These are phyloP conservation scores for Phytophthora litchii DNA, from an alignment of 352 stramenopile genomes.

Conservation along the genomic window DNA sequence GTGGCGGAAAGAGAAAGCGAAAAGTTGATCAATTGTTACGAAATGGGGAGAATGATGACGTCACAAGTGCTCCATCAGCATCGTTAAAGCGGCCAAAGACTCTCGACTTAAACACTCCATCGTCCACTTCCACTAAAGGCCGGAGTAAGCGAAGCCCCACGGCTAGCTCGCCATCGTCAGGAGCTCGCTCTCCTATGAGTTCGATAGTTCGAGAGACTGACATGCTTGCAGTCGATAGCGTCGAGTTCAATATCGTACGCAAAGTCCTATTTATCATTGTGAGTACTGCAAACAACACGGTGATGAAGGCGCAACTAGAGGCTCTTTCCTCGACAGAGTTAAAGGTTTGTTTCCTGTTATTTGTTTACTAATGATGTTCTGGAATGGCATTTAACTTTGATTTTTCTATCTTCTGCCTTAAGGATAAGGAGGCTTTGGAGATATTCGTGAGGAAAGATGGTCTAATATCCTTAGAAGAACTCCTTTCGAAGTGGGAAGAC, in stretches of 20 bases:
- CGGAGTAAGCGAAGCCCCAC: slow-evolving; percentile 18
- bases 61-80: slow-evolving; percentile 20
- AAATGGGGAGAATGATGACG: slow-evolving; percentile 12
- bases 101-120: slow-evolving; percentile 22
- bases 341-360: slow-evolving; percentile 39
- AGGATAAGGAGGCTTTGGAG: slow-evolving; percentile 59
- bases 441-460: slow-evolving; percentile 62
- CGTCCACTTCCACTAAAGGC: slow-evolving; percentile 15
- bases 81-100: slow-evolving; percentile 45
- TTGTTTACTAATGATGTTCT: slow-evolving; percentile 1
- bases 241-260: slow-evolving; percentile 61
- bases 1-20: slow-evolving; percentile 49
- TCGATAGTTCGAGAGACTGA: slow-evolving; percentile 26
- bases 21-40: slow-evolving; percentile 29
- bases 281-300: slow-evolving; percentile 41
- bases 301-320: slow-evolving; percentile 41
- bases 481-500: slow-evolving; percentile 56
- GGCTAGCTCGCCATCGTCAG: slow-evolving; percentile 13
- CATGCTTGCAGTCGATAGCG: slow-evolving; percentile 25
- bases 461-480: slow-evolving; percentile 44
- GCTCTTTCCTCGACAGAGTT: slow-evolving; percentile 38
- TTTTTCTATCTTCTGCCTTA: neutral
- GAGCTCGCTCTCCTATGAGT: slow-evolving; percentile 13
- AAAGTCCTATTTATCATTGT: slow-evolving; percentile 63
- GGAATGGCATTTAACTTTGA: neutral